These are phyloP conservation scores for Ramalina intermedia DNA, from an alignment of 495 filamentous ascomycete genomes.

Conservation along the genomic window DNA sequence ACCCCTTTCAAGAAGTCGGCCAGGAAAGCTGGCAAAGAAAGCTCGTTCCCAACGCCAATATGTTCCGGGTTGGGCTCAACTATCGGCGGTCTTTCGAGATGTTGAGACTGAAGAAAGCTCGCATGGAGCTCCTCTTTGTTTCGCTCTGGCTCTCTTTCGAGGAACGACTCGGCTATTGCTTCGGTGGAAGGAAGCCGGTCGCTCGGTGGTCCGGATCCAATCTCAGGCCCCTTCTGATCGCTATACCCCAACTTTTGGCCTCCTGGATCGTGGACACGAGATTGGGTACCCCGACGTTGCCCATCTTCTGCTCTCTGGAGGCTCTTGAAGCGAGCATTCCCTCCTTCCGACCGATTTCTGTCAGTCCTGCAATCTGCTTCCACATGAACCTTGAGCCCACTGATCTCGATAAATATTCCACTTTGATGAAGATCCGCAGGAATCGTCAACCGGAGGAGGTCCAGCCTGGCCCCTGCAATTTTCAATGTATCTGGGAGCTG, in stretches of 20 bases:
- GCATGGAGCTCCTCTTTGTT: slow-evolving; percentile 66
- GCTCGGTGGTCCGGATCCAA: slow-evolving; percentile 7
- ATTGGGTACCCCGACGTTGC: slow-evolving; percentile 3
- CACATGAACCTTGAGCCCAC: slow-evolving; percentile 55
- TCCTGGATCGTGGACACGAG: slow-evolving; percentile 12
- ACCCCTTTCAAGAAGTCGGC: slow-evolving; percentile 73
- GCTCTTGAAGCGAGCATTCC: neutral
- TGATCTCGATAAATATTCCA: slow-evolving; percentile 60
- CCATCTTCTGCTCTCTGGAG: slow-evolving; percentile 4
- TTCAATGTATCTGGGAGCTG: slow-evolving; percentile 54
- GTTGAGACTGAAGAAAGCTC: slow-evolving; percentile 54
- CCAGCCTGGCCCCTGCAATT: slow-evolving; percentile 53
- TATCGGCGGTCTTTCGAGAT: slow-evolving; percentile 34
- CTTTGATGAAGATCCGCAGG: slow-evolving; percentile 70
- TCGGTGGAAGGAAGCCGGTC: slow-evolving; percentile 57
- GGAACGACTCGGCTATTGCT: slow-evolving; percentile 75
- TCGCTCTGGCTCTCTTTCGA: slow-evolving; percentile 61
- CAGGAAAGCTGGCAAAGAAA: slow-evolving; percentile 70
- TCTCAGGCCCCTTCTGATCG: slow-evolving; percentile 3
- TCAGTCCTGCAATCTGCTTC: neutral
- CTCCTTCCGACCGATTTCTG: neutral
- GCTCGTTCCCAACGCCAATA: slow-evolving; percentile 54
- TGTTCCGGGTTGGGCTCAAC: slow-evolving; percentile 39
- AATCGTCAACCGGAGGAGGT: slow-evolving; percentile 58
- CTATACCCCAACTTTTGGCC: neutral